phyloP scores from a whole-genome alignment of 2,329 filamentous ascomycete genomes.

The Aureobasidium leucospermi region DNA sequence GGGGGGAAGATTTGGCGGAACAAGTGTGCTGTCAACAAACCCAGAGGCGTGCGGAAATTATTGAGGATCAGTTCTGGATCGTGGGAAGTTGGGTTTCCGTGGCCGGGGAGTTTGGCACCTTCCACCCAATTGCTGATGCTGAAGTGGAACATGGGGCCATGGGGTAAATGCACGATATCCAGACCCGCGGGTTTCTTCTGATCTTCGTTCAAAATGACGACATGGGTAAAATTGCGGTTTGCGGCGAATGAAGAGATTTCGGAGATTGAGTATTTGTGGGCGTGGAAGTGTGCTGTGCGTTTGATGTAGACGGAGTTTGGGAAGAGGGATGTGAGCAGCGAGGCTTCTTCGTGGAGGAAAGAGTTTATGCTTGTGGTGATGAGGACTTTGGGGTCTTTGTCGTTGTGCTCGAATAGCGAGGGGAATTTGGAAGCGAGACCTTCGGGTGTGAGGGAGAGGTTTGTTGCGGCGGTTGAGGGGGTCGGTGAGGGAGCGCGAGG shows the following conservation, averaged over 20 bases:
- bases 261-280: conserved; percentile 83
- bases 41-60: conserved; percentile 89
- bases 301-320: conserved; percentile 76
- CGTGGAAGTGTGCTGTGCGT: conserved; percentile 73
- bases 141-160: conserved; percentile 89
- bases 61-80: conserved; percentile 86
- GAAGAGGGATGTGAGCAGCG: conserved; percentile 72
- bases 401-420: conserved; percentile 48
- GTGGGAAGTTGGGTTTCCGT: conserved; percentile 83
- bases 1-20: conserved; percentile 76
- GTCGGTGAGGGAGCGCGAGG: conserved; percentile 44
- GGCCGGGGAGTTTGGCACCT: conserved; percentile 77
- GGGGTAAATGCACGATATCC: conserved; percentile 75
- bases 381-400: conserved; percentile 69
- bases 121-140: conserved; percentile 84
- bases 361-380: conserved; percentile 88
- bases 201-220: conserved; percentile 84
- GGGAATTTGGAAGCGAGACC: conserved; percentile 55
- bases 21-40: conserved; percentile 76
- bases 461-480: conserved; percentile 51
- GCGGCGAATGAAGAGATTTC: conserved; percentile 83
- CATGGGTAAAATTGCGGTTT: conserved; percentile 73
- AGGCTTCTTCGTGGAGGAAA: conserved; percentile 75
- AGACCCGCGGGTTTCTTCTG: conserved; percentile 75
- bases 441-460: conserved; percentile 54